Evolutionary conservation across 768 basidiomycete genomes (phyloP).

Genomic region (Mrakia hoshinonis): DNA sequence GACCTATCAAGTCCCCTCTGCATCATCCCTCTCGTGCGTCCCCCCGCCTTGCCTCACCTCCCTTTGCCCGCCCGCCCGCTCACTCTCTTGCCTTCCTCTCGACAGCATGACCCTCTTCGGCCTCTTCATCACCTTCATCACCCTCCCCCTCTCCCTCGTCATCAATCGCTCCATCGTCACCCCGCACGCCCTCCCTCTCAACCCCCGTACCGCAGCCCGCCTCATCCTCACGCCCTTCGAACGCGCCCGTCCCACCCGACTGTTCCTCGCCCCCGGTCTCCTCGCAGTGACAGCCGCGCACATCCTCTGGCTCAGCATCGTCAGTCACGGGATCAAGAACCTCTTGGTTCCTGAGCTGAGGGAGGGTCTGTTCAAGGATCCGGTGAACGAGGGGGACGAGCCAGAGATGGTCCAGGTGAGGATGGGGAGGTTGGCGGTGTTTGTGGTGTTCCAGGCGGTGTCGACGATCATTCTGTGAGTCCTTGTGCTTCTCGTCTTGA

Average conservation of each 20-base stretch:
- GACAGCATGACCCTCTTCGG: conserved; percentile 12
- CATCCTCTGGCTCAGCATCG: conserved; percentile 7
- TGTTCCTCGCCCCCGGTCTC: conserved; percentile 22
- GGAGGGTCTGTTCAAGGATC: conserved; percentile 18
- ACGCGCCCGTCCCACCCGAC: background rate
- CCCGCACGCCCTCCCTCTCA: conserved; percentile 18
- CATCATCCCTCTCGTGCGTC: background rate
- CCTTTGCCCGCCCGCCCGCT: background rate
- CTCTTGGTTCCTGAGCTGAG: conserved; percentile 20
- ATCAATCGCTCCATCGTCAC: conserved; percentile 25
- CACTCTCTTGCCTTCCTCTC: background rate
- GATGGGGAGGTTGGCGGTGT: background rate
- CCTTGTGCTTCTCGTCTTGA: background rate
- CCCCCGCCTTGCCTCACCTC: background rate
- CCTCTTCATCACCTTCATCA: background rate
- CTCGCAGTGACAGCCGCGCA: conserved; percentile 5
- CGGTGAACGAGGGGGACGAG: conserved; percentile 1
- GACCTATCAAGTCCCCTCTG: conserved; percentile 20
- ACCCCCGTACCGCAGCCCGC: background rate
- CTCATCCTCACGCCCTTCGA: conserved; percentile 23
- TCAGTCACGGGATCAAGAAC: background rate
- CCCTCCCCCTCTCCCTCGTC: background rate
- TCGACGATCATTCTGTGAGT: conserved; percentile 23
- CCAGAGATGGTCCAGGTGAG: conserved; percentile 9
- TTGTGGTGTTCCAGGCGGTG: conserved; percentile 21